Base-by-base conservation (phyloP, 176 grass and related monocot species). In the Puya raimondii region DNA sequence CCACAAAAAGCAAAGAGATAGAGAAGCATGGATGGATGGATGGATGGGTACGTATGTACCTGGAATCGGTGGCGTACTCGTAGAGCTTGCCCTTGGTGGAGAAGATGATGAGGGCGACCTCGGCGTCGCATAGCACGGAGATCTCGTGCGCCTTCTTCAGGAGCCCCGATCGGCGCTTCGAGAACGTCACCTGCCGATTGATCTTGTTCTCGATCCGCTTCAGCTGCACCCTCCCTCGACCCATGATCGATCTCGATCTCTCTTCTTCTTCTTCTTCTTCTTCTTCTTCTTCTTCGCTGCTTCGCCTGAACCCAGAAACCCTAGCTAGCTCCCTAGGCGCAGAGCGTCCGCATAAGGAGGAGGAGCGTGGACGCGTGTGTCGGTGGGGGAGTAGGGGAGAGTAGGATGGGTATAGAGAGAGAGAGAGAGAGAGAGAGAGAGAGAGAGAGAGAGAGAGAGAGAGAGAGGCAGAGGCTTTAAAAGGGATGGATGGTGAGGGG, bases 81-180 rank as follows among this genome's bases (percentile, higher is more conserved):
- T 74, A 74, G 72, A 74, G 72, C 61, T 65, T 74, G 12, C 72
- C 72, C 22, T 65, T 74, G 59, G 72, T 65, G 61, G 72, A 74
- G 72, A 74, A 74, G 16, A 74, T 21, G 48, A 74, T 65, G 27
- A 74, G 17, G 8, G 72, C 72, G 2, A 74, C 72, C 9, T 74
- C 72, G 3, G 72, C 72, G 9, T 74, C 72, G 48, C 72, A 74
- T 42, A 74, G 72, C 47, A 74, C 72, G 29, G 72, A 74, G 72
- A 74, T 74, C 72, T 74, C 72, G 59, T 74, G 72, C 22, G 72
- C 72, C 72, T 74, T 74, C 72, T 74, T 74, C 33, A 74, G 61
- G 59, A 74, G 12, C 48, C 72, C 72, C 48, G 72, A 74, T 64
- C 72, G 59, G 58, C 72, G 72, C 48, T 74, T 74, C 47, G 72